Evolutionary conservation across 179 eudicot genomes (phyloP).

Genomic region (Silene vulgaris): DNA sequence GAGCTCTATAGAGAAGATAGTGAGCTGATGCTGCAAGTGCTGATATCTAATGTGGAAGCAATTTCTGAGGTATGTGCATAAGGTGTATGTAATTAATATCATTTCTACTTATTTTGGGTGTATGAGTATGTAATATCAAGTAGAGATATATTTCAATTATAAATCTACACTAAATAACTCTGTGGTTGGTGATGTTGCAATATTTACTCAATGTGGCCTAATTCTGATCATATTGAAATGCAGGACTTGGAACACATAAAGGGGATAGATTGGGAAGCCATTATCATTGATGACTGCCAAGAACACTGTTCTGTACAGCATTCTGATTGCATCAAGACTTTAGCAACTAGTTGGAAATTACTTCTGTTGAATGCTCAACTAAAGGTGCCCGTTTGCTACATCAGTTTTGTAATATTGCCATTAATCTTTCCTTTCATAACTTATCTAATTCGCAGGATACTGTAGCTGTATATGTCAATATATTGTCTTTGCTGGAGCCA

Average conservation of each 20-base stretch:
- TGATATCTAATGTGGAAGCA: constrained; percentile 50
- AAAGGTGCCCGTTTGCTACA: constrained; percentile 36
- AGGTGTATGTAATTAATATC: neutral
- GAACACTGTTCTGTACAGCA: constrained; percentile 28
- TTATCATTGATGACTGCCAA: constrained; percentile 59
- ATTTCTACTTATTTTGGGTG: constrained; percentile 2
- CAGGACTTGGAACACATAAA: constrained; percentile 54
- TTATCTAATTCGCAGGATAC: constrained; percentile 47
- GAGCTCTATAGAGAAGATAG: constrained; percentile 56
- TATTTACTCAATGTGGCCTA: constrained; percentile 2
- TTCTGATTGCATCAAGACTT: constrained; percentile 37
- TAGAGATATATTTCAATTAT: neutral
- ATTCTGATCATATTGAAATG: constrained; percentile 23
- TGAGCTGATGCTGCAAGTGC: constrained; percentile 53
- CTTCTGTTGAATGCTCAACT: constrained; percentile 51
- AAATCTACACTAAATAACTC: neutral
- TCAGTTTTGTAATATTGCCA: neutral
- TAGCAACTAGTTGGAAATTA: constrained; percentile 41
- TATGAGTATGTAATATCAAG: neutral
- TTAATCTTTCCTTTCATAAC: constrained; percentile 16
- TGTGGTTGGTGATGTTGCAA: neutral
- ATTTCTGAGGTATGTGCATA: constrained; percentile 50
- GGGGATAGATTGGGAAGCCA: constrained; percentile 55
- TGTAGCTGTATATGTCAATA: constrained; percentile 37
- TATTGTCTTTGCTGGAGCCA: constrained; percentile 53